Base-by-base conservation (phyloP, 2,329 filamentous ascomycete genomes). In the Sphaerulina vaccinii region DNA sequence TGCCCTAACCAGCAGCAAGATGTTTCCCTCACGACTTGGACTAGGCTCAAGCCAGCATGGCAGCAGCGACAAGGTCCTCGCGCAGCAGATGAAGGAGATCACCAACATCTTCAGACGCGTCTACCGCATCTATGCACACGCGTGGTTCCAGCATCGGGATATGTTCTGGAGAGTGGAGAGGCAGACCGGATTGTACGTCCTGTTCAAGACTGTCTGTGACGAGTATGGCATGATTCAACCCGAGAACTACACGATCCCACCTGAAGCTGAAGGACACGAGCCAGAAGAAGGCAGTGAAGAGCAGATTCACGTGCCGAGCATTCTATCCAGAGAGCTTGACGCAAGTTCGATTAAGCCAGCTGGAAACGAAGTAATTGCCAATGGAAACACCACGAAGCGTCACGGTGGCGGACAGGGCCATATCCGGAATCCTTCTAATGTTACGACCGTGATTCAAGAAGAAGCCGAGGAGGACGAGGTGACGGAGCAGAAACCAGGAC, bases 131-230 rank as follows among this genome's bases (percentile, higher is more conserved):
- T 99, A 97, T 68, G 93, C 93, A 40, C 93, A 99, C 69, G 93
- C 93, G 6, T 99, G 93, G 93, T 99, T 96, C 70, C 90, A 96
- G 73, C 93, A 99, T 70, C 83, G 91, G 39, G 87, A 87, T 49
- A 89, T 96, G 47, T 99, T 97, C 70, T 97, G 92, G 90, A 84
- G 88, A 35, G 86, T 97, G 1, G 93, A 99, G 73, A 82, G 83
- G 8, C 84, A 90, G 68, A 90, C 89, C n/a, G 93, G 93, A 0
- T 75, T 99, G 9, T 99, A 99, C 69, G 83, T 95, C 52, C 86
- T 99, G 65, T 99, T 97, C 79, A 97, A 96, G 78, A 93, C 87
- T 0, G 91, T 97, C 18, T 97, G 92, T 71, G 93, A 99, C 69
- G 80, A 86, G 62, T 96, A 96, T 71, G 86, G 87, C 61, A 78